Evolutionary conservation across 2,329 filamentous ascomycete species (phyloP), one percentile per base, ranked within the genome.

Genomic region (Venturia oleaginea): DNA sequence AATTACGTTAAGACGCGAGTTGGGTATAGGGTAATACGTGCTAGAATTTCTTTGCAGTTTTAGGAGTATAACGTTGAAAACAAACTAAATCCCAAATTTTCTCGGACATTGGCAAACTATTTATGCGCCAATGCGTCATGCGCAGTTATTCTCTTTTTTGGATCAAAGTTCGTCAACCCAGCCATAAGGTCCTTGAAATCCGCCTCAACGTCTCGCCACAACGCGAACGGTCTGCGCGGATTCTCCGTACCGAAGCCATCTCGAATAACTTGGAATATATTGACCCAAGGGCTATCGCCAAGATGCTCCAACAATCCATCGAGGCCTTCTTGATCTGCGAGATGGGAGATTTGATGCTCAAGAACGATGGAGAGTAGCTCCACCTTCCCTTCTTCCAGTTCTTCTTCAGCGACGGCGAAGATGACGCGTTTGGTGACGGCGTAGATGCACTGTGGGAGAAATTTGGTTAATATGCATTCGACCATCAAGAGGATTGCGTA

Each of bases 91-190:
- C 34, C 34, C 34, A 37, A 37, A 22, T 40, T 19, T 22, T 59
- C 24, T 61, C 63, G 46, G 22, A 66, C 30, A 22, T 60, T 48
- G 63, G 57, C 61, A 60, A 72, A 70, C 71, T 67, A 74, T 3
- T 66, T 62, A 66, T 75, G 76, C 10, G 71, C 67, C 30, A 78
- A 71, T 51, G 76, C 75, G 66, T 78, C 70, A 57, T 70, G 68
- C 62, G 76, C 76, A 51, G 77, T 76, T 64, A 78, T 73, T 51
- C 77, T 69, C 71, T 71, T 73, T 27, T 69, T 67, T 8, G 77
- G 77, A 67, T 79, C 76, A 66, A 79, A 73, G 64, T 71, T 72
- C 38, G 72, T 77, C 73, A 79, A 75, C 61, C 71, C 68, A 61
- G 65, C 61, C 66, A 79, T 71, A 32, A 79, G 69, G 62, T 78